Evolutionary conservation across 768 basidiomycete genomes (phyloP).

Genomic region (Tephrocybe sp.): DNA sequence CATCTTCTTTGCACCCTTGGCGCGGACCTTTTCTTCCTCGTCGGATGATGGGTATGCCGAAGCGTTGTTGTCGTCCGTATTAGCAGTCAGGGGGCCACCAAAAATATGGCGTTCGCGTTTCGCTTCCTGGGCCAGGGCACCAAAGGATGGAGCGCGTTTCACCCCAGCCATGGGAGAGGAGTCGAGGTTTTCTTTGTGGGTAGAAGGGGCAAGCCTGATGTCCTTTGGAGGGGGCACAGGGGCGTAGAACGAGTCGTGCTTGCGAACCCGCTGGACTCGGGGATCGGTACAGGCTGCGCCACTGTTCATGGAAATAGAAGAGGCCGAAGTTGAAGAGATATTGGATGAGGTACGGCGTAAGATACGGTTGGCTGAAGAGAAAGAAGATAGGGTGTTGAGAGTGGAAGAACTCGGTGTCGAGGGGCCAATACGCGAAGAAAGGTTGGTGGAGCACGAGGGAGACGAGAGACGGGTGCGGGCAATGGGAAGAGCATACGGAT

Average conservation of each 20-base stretch:
- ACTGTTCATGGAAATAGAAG: constrained; percentile 39
- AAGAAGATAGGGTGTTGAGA: constrained; percentile 44
- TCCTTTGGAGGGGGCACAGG: constrained; percentile 30
- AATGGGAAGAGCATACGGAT: constrained; percentile 52
- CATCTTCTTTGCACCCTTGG: constrained; percentile 60
- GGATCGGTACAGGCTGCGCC: constrained; percentile 40
- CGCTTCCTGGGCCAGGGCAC: constrained; percentile 34
- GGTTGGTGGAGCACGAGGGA: constrained; percentile 33
- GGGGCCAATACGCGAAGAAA: constrained; percentile 44
- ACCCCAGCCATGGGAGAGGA: constrained; percentile 24
- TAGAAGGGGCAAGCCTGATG: constrained; percentile 12
- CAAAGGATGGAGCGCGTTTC: constrained; percentile 64
- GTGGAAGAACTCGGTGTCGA: constrained; percentile 69
- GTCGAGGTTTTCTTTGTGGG: constrained; percentile 16
- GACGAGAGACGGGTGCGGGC: constrained; percentile 41
- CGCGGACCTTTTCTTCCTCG: constrained; percentile 70
- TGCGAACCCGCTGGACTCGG: constrained; percentile 49
- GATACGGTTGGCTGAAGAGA: constrained; percentile 34
- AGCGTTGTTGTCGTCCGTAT: constrained; percentile 27
- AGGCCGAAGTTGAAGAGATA: constrained; percentile 40
- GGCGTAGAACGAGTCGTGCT: constrained; percentile 45
- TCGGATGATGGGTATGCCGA: constrained; percentile 60
- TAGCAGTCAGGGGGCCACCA: constrained; percentile 7
- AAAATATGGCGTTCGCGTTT: constrained; percentile 17
- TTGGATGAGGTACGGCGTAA: constrained; percentile 46